Percentiles rank a stretch among this genome's conserved stretches.
phyloP scores from a whole-genome alignment of 345 rosid species.

The Garcia nutans region DNA sequence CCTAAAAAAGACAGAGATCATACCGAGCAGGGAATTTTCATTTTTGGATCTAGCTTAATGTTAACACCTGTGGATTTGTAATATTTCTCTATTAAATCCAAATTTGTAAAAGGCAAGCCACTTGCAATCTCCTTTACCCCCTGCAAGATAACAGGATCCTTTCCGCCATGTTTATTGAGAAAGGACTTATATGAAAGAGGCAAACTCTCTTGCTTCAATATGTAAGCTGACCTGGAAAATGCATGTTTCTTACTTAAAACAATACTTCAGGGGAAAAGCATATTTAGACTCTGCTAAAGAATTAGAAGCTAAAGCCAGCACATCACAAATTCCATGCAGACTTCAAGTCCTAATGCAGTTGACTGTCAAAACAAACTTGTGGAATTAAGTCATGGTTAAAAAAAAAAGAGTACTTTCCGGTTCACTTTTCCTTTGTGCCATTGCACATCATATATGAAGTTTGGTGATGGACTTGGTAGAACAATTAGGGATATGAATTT shows the following conservation, averaged over 20 bases:
- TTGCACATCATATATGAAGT: background rate
- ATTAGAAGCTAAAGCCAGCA: background rate
- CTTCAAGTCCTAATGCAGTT: background rate
- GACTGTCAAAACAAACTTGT: background rate
- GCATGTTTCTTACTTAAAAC: slow-evolving; percentile 12
- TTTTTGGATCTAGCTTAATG: slow-evolving; percentile 68
- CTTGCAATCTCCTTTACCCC: slow-evolving; percentile 76
- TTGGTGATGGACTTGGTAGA: background rate
- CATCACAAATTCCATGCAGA: background rate
- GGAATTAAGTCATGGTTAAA: background rate
- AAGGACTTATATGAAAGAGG: slow-evolving; percentile 90
- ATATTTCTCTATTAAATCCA: slow-evolving; percentile 61
- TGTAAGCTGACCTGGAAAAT: slow-evolving; percentile 76
- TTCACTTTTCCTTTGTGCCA: background rate
- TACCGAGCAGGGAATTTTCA: slow-evolving; percentile 88
- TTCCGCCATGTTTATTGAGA: slow-evolving; percentile 87
- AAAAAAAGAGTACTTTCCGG: background rate
- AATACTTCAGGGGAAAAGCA: background rate
- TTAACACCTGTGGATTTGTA: slow-evolving; percentile 72
- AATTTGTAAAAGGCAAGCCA: slow-evolving; percentile 61
- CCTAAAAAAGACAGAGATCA: slow-evolving; percentile 16
- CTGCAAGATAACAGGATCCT: slow-evolving; percentile 60
- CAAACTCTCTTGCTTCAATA: slow-evolving; percentile 84
- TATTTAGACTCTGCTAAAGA: background rate
- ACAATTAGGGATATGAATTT: background rate